Conservation (phyloP, 2,329 filamentous ascomycete species). For the Endoconidiophora laricicola region DNA sequence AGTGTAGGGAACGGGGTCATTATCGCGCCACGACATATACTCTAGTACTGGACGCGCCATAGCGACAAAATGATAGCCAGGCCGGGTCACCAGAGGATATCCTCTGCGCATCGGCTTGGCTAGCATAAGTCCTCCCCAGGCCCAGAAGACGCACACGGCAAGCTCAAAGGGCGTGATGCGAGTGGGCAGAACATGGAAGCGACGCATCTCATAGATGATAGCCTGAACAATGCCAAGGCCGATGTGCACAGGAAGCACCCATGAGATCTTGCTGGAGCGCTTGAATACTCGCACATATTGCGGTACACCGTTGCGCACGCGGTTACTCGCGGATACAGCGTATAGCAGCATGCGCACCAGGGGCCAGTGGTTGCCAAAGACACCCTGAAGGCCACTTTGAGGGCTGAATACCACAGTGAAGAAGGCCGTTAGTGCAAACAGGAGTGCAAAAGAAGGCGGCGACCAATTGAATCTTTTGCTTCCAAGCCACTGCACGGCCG, state of each 20-base stretch:
- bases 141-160: background rate
- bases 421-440: background rate
- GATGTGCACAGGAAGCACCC: conserved; percentile 6
- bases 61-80: conserved; percentile 4
- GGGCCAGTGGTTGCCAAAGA: conserved; percentile 2
- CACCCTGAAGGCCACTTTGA: background rate
- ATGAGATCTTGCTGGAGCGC: conserved; percentile 5
- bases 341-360: conserved; percentile 5
- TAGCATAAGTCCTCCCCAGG: conserved; percentile 1
- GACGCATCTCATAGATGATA: conserved; percentile 4
- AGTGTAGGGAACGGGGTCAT: background rate
- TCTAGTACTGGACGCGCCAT: conserved; percentile 6
- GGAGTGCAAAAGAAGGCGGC: too few relatives aligned
- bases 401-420: background rate
- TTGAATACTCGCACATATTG: conserved; percentile 4
- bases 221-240: conserved; percentile 2
- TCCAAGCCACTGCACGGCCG: too few relatives aligned
- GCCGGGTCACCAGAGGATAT: conserved; percentile 5
- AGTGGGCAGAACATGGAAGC: background rate
- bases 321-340: background rate
- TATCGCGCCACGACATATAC: background rate
- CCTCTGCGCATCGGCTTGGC: conserved; percentile 9
- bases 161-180: background rate
- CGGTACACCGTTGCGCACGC: conserved; percentile 1
- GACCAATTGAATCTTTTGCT: too few relatives aligned